Conservation (phyloP, 306 rosid species). For the peach (Prunus persica) region DNA sequence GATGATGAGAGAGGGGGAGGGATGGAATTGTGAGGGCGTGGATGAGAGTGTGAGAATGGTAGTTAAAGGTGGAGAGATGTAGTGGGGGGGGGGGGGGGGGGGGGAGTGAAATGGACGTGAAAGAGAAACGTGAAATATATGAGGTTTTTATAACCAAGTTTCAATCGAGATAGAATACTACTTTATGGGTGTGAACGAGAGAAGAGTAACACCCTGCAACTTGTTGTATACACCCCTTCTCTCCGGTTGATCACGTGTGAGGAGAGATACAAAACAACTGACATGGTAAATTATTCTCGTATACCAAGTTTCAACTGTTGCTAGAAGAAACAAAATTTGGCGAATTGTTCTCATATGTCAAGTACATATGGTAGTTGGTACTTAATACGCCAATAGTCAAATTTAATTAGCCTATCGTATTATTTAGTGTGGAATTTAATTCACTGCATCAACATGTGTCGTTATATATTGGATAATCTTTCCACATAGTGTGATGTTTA, state of each 20-base stretch:
- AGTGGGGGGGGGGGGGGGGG: constrained; percentile 30
- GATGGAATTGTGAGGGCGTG: constrained; percentile 1
- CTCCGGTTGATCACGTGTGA: too few species aligned
- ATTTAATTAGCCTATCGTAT: too few species aligned
- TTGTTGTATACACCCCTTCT: too few species aligned
- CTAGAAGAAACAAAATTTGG: neutral
- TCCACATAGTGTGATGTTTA: too few species aligned
- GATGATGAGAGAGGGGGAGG: neutral
- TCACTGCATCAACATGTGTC: too few species aligned
- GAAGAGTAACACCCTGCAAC: too few species aligned
- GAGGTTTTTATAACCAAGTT: neutral
- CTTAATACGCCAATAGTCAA: too few species aligned
- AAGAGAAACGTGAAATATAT: constrained; percentile 58
- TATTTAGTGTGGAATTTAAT: too few species aligned
- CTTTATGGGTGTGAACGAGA: too few species aligned
- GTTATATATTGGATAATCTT: too few species aligned
- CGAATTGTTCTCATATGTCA: neutral
- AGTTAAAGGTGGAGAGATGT: constrained; percentile 8
- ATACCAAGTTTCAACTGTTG: neutral
- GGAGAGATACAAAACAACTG: too few species aligned
- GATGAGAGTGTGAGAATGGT: constrained; percentile 22
- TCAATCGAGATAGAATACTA: neutral
- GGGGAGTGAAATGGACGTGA: constrained; percentile 38
- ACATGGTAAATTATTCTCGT: neutral
- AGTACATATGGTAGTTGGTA: too few species aligned